Percentiles rank a stretch among this genome's conserved stretches.
phyloP scores from a whole-genome alignment of 345 rosid genomes.

The Brassica napus region Da-Ae NC_063439.1:3689501-3690000 shows the following conservation, averaged over 20 bases:
- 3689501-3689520: slow-evolving; percentile 3
- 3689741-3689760: background rate
- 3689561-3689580: background rate
- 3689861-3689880: background rate
- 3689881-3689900: background rate
- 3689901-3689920: slow-evolving; percentile 1
- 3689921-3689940: slow-evolving; percentile 62
- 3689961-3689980: slow-evolving; percentile 92
- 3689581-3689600: background rate
- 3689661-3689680: background rate
- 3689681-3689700: background rate
- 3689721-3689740: background rate
- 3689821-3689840: slow-evolving; percentile 12
- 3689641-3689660: background rate
- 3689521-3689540: slow-evolving; percentile 8
- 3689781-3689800: slow-evolving; percentile 13
- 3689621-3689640: background rate
- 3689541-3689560: background rate
- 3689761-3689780: background rate
- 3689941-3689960: slow-evolving; percentile 72
- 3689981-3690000: slow-evolving; percentile 77
- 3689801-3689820: slow-evolving; percentile 2
- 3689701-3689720: background rate
- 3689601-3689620: background rate
- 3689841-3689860: slow-evolving; percentile 18